Evolutionary conservation across 306 rosid species (phyloP).

Genomic region (Lablab purpureus): DNA sequence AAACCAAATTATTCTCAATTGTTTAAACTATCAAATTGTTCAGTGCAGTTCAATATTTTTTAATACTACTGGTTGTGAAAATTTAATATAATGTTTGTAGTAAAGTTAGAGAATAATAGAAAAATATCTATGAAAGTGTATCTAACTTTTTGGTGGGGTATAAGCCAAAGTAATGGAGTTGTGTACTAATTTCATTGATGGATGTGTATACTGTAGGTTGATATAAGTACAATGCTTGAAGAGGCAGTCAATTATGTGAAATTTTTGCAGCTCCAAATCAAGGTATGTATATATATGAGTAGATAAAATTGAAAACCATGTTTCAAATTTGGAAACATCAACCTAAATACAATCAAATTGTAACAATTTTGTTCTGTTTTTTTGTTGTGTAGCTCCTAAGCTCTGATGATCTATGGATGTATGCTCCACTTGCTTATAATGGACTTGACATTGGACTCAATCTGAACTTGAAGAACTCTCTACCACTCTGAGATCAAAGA

Average conservation of each 20-base stretch:
- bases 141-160: background rate
- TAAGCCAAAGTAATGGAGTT: background rate
- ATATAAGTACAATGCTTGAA: constrained; percentile 98
- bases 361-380: background rate
- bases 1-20: too few relatives aligned
- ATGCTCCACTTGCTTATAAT: constrained; percentile 89
- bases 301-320: background rate
- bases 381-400: constrained; percentile 71
- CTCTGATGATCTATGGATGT: constrained; percentile 97
- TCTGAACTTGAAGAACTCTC: constrained; percentile 55
- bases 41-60: too few relatives aligned
- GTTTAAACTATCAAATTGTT: too few relatives aligned
- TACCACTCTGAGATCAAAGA: constrained; percentile 54
- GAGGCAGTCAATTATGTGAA: constrained; percentile 92
- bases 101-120: too few relatives aligned
- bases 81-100: too few relatives aligned
- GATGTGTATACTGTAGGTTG: constrained; percentile 59
- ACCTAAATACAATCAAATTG: background rate
- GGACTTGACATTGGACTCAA: constrained; percentile 85
- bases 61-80: too few relatives aligned
- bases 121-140: too few relatives aligned
- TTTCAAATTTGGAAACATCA: background rate
- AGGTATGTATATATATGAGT: constrained; percentile 64
- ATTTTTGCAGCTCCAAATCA: constrained; percentile 90
- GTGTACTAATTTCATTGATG: constrained; percentile 28